Evolutionary conservation across 352 stramenopile species (phyloP), one percentile per base, ranked within the genome.

Genomic region (Phytophthora uliginosa): DNA sequence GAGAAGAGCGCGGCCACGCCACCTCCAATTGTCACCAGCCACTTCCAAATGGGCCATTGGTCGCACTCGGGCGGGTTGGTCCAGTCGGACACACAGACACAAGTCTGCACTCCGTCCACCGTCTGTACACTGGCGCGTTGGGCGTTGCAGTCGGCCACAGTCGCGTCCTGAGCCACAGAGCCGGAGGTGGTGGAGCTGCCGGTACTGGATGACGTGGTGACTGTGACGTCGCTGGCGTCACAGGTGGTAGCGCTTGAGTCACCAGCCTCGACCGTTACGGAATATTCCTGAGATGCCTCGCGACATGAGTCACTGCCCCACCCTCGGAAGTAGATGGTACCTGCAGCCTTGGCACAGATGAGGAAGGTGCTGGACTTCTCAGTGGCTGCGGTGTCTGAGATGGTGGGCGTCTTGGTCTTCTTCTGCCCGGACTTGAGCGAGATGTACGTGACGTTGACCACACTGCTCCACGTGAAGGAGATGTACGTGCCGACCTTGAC

Each of bases 401-500:
- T 50, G 17, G 74, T 84, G 1, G 81, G 79, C 15, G 83, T 91
- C n/a, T 76, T 67, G 1, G 76, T 89, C 74, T 92, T 92, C 76
- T 89, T 91, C 72, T 94, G 86, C 15, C 83, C 83, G 15, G 66
- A 61, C 36, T 86, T 86, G 63, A 92, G 74, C 42, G 77, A 70
- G 33, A 90, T 66, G 73, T 85, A 94, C 20, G 86, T 94, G n/a
- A 94, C 86, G 63, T 90, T 88, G 36, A 52, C 55, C 24, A 85
- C 64, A 33, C 67, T 63, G 48, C 61, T 67, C 81, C 83, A 94
- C 8, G 82, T 72, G 26, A 94, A 81, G 28, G 78, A 79, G 56
- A 94, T 71, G 63, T 76, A 90, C 50, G 62, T 84, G 42, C 86
- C 86, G 8, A 74, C 77, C 33, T 75, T 77, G n/a, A 90, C 73